These are phyloP conservation scores for Cadophora luteo-olivacea DNA, from an alignment of 2,329 filamentous ascomycete species.

Conservation along the genomic window DNA sequence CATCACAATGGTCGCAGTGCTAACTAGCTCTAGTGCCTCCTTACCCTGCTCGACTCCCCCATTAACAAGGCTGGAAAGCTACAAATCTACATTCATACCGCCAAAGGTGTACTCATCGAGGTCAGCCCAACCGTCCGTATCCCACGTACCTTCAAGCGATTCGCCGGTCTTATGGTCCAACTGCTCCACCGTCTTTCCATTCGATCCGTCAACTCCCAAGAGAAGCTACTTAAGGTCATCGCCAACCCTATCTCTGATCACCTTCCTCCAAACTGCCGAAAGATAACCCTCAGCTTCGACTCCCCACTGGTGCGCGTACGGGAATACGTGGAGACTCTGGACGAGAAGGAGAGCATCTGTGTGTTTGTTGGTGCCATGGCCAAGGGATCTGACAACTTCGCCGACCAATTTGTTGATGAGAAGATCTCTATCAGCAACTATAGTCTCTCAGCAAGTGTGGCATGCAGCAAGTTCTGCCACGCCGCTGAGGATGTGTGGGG, in stretches of 20 bases:
- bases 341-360: conserved; percentile 88
- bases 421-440: conserved; percentile 99
- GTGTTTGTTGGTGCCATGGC: conserved; percentile 99
- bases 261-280: conserved; percentile 94
- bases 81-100: conserved; percentile 98
- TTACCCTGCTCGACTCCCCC: conserved; percentile 95
- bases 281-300: conserved; percentile 96
- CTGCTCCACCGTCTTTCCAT: conserved; percentile 95
- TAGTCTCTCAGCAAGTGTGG: conserved; percentile 95
- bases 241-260: conserved; percentile 98
- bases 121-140: conserved; percentile 98
- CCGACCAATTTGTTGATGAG: conserved; percentile 92
- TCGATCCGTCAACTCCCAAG: conserved; percentile 93
- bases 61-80: conserved; percentile 98
- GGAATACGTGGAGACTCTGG: conserved; percentile 84
- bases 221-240: conserved; percentile 97
- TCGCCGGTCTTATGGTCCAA: conserved; percentile 98
- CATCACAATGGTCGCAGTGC: conserved; percentile 31
- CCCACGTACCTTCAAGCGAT: conserved; percentile 97
- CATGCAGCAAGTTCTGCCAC: conserved; percentile 99
- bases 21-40: conserved; percentile 73
- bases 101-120: conserved; percentile 96
- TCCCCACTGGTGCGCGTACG: conserved; percentile 84
- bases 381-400: conserved; percentile 94
- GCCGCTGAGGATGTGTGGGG: conserved; percentile 96